Percentiles rank a stretch among this genome's conserved stretches.
Conservation (phyloP, 306 rosid genomes). For the Pachyrhizus erosus region DNA sequence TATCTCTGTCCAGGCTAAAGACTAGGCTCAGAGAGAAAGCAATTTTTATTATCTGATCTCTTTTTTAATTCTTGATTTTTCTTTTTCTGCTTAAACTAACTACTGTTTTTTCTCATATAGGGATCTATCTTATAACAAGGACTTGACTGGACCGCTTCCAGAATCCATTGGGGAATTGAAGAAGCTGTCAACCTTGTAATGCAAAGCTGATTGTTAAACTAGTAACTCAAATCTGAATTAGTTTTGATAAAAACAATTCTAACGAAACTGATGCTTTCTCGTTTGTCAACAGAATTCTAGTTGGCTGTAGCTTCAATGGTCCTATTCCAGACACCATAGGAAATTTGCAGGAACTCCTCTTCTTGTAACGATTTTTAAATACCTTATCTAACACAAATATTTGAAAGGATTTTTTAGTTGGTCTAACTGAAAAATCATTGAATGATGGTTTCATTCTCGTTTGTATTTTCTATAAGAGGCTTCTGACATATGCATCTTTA, state of each 20-base stretch:
- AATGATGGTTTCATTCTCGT: neutral
- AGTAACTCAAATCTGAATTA: neutral
- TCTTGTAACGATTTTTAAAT: conserved; percentile 50
- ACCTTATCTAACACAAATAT: neutral
- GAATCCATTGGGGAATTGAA: conserved; percentile 48
- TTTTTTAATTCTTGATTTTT: conserved; percentile 19
- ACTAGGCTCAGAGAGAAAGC: neutral
- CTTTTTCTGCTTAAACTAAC: neutral
- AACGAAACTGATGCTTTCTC: conserved; percentile 11
- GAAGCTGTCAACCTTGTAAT: conserved; percentile 51
- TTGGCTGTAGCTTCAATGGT: conserved; percentile 68
- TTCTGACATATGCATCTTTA: too few species aligned
- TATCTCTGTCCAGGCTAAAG: neutral
- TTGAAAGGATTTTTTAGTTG: conserved; percentile 20
- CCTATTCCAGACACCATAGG: conserved; percentile 65
- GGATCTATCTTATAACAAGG: conserved; percentile 62
- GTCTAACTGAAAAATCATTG: neutral
- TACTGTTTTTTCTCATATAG: conserved; percentile 36
- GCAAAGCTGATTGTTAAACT: conserved; percentile 17
- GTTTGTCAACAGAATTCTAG: conserved; percentile 57
- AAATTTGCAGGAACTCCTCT: conserved; percentile 51
- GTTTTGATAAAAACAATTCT: conserved; percentile 25
- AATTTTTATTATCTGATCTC: neutral
- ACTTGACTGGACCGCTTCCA: conserved; percentile 55
- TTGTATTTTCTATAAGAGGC: too few species aligned